Conservation (phyloP, 371 early-diverging fungal species). For the Smittium culicis region DNA sequence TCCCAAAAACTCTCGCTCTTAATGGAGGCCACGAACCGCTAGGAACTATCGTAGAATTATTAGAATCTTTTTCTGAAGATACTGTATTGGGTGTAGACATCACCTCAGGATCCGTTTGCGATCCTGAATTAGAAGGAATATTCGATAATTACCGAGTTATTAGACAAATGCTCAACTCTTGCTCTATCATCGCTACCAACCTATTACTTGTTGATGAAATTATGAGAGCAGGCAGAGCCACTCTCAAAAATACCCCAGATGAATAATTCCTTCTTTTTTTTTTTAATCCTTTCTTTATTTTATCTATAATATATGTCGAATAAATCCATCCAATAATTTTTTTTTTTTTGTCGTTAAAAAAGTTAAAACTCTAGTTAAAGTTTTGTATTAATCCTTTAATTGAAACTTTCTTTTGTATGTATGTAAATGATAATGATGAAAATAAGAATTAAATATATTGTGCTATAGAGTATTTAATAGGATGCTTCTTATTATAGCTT, state of each 20-base stretch:
- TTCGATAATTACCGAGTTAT: conserved; percentile 97
- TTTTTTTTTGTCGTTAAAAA: too few relatives aligned
- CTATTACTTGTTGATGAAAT: conserved; percentile 99
- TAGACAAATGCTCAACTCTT: conserved; percentile 88
- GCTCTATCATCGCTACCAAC: conserved; percentile 93
- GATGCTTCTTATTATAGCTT: too few relatives aligned
- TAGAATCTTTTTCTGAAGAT: conserved; percentile 82
- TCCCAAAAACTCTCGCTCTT: conserved; percentile 91
- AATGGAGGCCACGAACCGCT: conserved; percentile 96
- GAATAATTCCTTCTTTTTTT: conserved; percentile 10
- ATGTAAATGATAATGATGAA: too few relatives aligned
- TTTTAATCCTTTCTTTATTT: background rate
- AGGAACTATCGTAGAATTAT: conserved; percentile 85
- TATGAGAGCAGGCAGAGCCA: conserved; percentile 84
- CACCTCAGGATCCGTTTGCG: conserved; percentile 86
- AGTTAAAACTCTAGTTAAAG: too few relatives aligned
- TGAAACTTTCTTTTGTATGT: too few relatives aligned
- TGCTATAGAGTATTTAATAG: too few relatives aligned
- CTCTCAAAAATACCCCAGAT: conserved; percentile 36
- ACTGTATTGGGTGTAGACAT: conserved; percentile 89
- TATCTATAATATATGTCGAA: background rate
- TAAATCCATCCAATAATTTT: background rate
- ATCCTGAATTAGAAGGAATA: conserved; percentile 86
- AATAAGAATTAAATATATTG: too few relatives aligned
- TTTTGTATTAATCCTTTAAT: too few relatives aligned